phyloP scores from a whole-genome alignment of 805 yeast species.

The Torulaspora microellipsoides region DNA sequence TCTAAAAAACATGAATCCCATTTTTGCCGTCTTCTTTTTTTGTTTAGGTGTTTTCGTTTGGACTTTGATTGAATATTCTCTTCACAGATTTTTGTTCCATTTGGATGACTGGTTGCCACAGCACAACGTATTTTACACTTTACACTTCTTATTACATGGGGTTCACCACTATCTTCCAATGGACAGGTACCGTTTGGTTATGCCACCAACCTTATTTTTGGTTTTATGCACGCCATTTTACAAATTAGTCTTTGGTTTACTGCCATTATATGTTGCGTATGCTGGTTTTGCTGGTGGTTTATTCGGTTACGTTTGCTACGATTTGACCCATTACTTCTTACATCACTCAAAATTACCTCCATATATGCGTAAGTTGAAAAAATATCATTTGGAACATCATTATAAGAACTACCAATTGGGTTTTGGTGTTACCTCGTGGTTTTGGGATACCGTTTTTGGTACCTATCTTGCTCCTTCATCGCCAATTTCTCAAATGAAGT shows the following conservation, averaged over 20 bases:
- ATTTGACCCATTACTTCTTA: slow-evolving; percentile 86
- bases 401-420: slow-evolving; percentile 96
- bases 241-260: slow-evolving; percentile 63
- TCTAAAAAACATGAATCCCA: slow-evolving; percentile 41
- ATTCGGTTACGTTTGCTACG: slow-evolving; percentile 88
- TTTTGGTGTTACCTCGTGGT: slow-evolving; percentile 89
- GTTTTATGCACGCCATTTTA: slow-evolving; percentile 76
- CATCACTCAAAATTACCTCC: slow-evolving; percentile 84
- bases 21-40: slow-evolving; percentile 56
- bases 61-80: slow-evolving; percentile 83
- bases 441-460: slow-evolving; percentile 91
- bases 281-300: slow-evolving; percentile 95
- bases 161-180: slow-evolving; percentile 96
- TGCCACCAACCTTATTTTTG: slow-evolving; percentile 89
- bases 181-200: slow-evolving; percentile 88
- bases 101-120: slow-evolving; percentile 84
- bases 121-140: slow-evolving; percentile 62
- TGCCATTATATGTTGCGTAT: slow-evolving; percentile 83
- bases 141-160: slow-evolving; percentile 92
- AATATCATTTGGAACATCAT: slow-evolving; percentile 94
- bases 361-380: slow-evolving; percentile 73
- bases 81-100: slow-evolving; percentile 93
- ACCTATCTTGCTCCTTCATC: slow-evolving; percentile 56
- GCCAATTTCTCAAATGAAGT: slow-evolving; percentile 35
- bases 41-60: slow-evolving; percentile 80